These are phyloP conservation scores for Chrysoporthe puriensis DNA, from an alignment of 2,329 filamentous ascomycete species.

Conservation along the genomic window DNA sequence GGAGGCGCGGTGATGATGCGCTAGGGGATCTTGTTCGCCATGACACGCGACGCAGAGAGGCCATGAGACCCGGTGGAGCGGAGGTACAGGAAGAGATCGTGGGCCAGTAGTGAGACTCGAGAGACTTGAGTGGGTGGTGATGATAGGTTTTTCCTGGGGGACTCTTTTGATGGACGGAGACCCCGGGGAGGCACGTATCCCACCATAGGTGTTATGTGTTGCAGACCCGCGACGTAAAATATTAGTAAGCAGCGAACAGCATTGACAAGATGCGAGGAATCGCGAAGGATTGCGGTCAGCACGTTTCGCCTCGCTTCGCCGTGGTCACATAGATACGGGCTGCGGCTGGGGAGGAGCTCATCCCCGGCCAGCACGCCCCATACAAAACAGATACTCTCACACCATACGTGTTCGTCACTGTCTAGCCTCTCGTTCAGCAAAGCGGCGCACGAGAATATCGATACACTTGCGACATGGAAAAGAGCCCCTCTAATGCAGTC, in stretches of 20 bases:
- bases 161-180: neutral
- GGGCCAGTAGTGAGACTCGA: neutral
- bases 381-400: too few relatives aligned
- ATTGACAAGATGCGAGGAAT: too few relatives aligned
- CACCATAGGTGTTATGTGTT: neutral
- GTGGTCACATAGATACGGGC: too few relatives aligned
- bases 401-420: too few relatives aligned
- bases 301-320: too few relatives aligned
- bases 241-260: neutral
- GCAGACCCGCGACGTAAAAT: neutral
- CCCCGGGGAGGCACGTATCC: neutral
- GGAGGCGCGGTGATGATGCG: neutral
- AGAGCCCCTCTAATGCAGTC: too few relatives aligned
- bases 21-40: neutral
- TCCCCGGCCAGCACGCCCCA: too few relatives aligned
- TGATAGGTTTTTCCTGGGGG: neutral
- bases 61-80: slow-evolving; percentile 4
- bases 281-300: too few relatives aligned
- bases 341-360: too few relatives aligned
- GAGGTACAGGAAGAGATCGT: neutral
- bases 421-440: too few relatives aligned
- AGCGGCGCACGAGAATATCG: too few relatives aligned
- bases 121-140: neutral
- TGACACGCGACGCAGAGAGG: neutral
- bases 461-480: too few relatives aligned